Evolutionary conservation across 1,139 yeast genomes (phyloP), one percentile per base, ranked within the genome.

Genomic region (Kluyveromyces marxianus): DNA sequence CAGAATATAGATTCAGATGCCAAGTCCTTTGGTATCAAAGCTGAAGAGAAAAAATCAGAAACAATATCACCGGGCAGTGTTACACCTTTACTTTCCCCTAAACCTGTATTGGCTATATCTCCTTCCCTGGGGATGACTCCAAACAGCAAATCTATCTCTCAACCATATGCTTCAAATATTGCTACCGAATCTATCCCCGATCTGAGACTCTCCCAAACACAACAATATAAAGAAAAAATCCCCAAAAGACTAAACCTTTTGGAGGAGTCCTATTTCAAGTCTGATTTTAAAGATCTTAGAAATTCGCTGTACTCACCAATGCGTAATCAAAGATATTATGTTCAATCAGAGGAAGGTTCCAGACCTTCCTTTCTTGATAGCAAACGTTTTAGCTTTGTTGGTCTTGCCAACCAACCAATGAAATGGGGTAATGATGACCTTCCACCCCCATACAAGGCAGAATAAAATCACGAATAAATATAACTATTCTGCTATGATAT

Each of bases 371-470:
- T 53, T 14, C 44, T 50, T 36, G 55, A 55, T 24, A 47, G 45
- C 31, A 53, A 52, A 35, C 46, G 53, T 6, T 44, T 53, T 25
- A 50, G 52, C 33, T 50, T 56, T 25, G 56, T 56, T 10, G 58
- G 60, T 6, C 46, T 56, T 26, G 44, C 49, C 4, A 55, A 55
- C 37, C 47, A 45, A 29, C 49, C 47, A 26, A 47, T 50, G 37
- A 49, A 50, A 28, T 55, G 56, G 55, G 56, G 56, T 7, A 48
- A 42, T 25, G 55, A 55, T 24, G 59, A 55, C 33, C 52, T 52
- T 7, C 60, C 60, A 25, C 60, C 60, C 6, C 60, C 60, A 34
- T 56, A 56, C 40, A 41, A 28, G n/a, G 34, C 34, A 7, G 14
- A 32, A 7, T 32, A 32, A 10, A 14, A 14, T 14, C 2, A 14